A percentile compares a stretch with the other conserved stretches of the same genome.
These are phyloP conservation scores for Phytopythium montanum DNA, from an alignment of 352 stramenopile genomes.

Conservation along the genomic window DNA sequence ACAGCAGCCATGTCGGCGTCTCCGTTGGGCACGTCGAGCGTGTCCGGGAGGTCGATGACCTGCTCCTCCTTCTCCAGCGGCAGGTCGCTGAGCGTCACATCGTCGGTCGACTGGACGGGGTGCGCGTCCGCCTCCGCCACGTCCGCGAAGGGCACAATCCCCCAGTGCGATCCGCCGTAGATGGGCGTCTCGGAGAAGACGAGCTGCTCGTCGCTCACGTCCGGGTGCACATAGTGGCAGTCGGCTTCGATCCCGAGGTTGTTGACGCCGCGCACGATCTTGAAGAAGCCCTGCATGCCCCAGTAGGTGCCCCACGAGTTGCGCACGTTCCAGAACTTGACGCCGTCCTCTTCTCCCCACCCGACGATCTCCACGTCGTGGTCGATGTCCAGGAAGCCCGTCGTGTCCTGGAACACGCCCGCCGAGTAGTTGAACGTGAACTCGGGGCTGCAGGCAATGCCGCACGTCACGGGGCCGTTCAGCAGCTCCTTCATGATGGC, in stretches of 20 bases:
- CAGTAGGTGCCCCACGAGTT: conserved; percentile 91
- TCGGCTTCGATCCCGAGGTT: conserved; percentile 83
- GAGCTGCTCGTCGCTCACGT: conserved; percentile 49
- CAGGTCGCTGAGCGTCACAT: conserved; percentile 48
- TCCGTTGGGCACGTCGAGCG: conserved; percentile 8
- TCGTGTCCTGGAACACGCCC: conserved; percentile 85
- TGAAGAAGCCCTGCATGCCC: conserved; percentile 93
- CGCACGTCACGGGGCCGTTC: conserved; percentile 87
- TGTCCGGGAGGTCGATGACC: conserved; percentile 12
- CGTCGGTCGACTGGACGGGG: conserved; percentile 84
- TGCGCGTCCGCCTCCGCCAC: conserved; percentile 54
- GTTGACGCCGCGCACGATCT: conserved; percentile 82
- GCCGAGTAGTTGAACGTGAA: conserved; percentile 86
- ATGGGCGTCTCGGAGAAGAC: conserved; percentile 54
- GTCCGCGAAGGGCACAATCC: conserved; percentile 51
- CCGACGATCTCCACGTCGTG: conserved; percentile 92
- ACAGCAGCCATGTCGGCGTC: background rate
- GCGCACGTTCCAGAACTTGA: conserved; percentile 93
- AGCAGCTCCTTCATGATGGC: conserved; percentile 64
- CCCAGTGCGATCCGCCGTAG: conserved; percentile 56
- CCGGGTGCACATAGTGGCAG: conserved; percentile 80
- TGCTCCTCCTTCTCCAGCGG: conserved; percentile 47
- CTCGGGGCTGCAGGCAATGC: conserved; percentile 76
- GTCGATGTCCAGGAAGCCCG: conserved; percentile 44
- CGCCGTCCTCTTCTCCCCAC: conserved; percentile 83